phyloP scores from a whole-genome alignment of 768 basidiomycete genomes.

The Sporobolomyces pararoseus region DNA sequence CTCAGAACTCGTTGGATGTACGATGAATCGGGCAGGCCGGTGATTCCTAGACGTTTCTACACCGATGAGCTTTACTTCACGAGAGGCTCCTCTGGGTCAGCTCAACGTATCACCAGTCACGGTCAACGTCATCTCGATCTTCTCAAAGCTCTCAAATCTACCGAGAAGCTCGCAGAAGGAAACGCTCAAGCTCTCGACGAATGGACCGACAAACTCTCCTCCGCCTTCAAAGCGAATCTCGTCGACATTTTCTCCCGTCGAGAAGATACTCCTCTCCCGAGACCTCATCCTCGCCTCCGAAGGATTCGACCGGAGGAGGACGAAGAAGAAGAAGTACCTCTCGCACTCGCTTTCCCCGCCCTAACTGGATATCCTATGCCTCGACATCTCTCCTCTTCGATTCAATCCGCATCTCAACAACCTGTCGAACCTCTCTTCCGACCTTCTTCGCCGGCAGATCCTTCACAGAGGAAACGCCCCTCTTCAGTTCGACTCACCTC shows the following conservation, averaged over 20 bases:
- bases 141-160: neutral
- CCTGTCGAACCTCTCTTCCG: conserved; percentile 6
- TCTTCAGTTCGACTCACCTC: neutral
- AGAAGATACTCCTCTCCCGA: neutral
- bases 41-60: conserved; percentile 9
- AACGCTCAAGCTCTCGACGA: conserved; percentile 17
- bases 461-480: neutral
- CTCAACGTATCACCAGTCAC: conserved; percentile 27
- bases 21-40: neutral
- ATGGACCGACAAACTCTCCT: conserved; percentile 35
- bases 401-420: neutral
- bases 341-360: neutral
- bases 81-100: conserved; percentile 14
- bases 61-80: conserved; percentile 29
- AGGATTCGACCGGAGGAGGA: neutral
- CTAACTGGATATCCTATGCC: conserved; percentile 1
- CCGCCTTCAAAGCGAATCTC: conserved; percentile 31
- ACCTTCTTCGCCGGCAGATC: neutral
- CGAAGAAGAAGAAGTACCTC: neutral
- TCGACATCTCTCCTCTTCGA: neutral
- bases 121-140: conserved; percentile 21
- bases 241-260: conserved; percentile 19
- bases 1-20: conserved; percentile 33
- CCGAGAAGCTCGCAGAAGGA: conserved; percentile 21
- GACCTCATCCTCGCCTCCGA: neutral